Conservation (phyloP, 768 basidiomycete genomes). For the Leccinellum albellum region DNA sequence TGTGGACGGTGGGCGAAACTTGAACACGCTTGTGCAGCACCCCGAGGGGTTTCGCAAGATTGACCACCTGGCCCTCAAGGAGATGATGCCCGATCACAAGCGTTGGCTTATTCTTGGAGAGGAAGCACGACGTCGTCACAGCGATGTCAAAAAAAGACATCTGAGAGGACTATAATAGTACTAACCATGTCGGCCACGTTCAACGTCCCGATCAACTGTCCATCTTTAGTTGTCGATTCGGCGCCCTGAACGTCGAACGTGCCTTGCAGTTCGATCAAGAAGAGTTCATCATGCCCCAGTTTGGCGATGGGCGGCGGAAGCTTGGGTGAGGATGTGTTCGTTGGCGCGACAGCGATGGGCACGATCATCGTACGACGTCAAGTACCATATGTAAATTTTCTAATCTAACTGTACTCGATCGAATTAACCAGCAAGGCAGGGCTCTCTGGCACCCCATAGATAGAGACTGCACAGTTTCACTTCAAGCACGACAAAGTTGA, state of each 20-base stretch:
- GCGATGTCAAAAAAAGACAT: not conserved
- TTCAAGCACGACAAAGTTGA: no score
- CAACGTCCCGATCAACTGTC: slow-evolving; percentile 76
- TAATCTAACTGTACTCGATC: no score
- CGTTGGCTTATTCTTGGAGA: slow-evolving; percentile 62
- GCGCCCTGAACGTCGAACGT: slow-evolving; percentile 63
- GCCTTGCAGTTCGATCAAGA: slow-evolving; percentile 88
- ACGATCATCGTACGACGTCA: slow-evolving; percentile 55
- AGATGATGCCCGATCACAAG: slow-evolving; percentile 85
- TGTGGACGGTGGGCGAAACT: not conserved
- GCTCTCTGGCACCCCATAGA: no score
- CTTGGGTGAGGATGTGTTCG: slow-evolving; percentile 34
- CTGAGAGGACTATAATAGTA: slow-evolving; percentile 1
- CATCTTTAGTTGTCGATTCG: slow-evolving; percentile 50
- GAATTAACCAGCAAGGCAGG: no score
- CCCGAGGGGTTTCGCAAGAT: slow-evolving; percentile 76
- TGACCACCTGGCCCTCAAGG: slow-evolving; percentile 80
- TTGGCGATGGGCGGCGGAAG: slow-evolving; percentile 64
- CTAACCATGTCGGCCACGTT: slow-evolving; percentile 61
- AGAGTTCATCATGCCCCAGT: slow-evolving; percentile 74
- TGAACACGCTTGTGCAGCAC: slow-evolving; percentile 57
- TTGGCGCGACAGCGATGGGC: slow-evolving; percentile 44
- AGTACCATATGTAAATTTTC: no score
- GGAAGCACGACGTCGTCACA: not conserved
- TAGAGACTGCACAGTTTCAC: no score